A percentile compares a stretch with the other conserved stretches of the same genome.
These are phyloP conservation scores for Volvariella volvacea DNA, from an alignment of 1,284 basidiomycete species.

Conservation along the genomic window DNA sequence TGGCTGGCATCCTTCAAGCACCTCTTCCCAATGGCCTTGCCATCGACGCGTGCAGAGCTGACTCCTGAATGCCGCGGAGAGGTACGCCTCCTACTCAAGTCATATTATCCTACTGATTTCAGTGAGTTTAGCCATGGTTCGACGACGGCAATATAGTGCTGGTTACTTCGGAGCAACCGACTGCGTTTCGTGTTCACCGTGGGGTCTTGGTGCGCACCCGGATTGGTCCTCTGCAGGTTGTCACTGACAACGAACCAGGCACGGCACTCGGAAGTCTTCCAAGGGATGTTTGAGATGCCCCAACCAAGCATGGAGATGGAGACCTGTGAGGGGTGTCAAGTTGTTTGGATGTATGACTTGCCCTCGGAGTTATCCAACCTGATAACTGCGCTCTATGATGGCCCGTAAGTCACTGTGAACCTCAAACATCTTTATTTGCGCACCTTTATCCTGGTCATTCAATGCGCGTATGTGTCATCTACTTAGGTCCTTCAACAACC, in stretches of 20 bases:
- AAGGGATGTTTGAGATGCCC: constrained; percentile 50
- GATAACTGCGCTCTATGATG: constrained; percentile 52
- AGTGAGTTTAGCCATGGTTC: constrained; percentile 40
- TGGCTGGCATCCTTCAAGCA: too few species aligned
- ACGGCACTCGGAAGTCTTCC: constrained; percentile 54
- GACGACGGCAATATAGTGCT: constrained; percentile 54
- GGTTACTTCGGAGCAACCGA: constrained; percentile 30
- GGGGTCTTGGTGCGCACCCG: constrained; percentile 41
- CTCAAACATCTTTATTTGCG: background rate
- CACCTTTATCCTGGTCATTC: too few species aligned
- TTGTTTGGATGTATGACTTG: constrained; percentile 48
- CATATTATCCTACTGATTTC: too few species aligned
- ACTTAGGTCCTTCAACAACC: constrained; percentile 29
- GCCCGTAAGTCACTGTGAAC: constrained; percentile 33
- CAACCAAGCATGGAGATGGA: constrained; percentile 31
- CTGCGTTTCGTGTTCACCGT: constrained; percentile 50
- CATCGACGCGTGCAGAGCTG: too few species aligned
- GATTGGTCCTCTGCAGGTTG: constrained; percentile 1
- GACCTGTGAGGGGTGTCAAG: constrained; percentile 37
- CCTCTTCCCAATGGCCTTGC: too few species aligned
- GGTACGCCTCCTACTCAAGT: too few species aligned
- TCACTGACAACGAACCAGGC: constrained; percentile 16
- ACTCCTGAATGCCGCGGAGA: too few species aligned
- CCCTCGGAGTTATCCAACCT: constrained; percentile 47
- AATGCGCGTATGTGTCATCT: constrained; percentile 1